phyloP scores from a whole-genome alignment of 805 yeast genomes.

The Vanderwaltozyma verrucispora region DNA sequence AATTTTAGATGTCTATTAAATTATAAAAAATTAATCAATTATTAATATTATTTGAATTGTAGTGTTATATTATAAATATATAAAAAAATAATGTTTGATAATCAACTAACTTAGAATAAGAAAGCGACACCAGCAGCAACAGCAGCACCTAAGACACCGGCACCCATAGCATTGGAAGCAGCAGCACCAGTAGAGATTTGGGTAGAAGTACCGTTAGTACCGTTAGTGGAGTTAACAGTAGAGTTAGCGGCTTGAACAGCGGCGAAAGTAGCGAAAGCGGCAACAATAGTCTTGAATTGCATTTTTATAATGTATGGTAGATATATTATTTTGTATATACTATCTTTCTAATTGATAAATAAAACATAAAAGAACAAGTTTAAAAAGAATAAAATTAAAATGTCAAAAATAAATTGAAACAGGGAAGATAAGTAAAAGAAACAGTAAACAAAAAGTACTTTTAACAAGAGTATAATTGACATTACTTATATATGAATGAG shows the following conservation, averaged over 20 bases:
- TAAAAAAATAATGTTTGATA: neutral
- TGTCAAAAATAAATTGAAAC: neutral
- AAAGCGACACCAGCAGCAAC: conserved; percentile 71
- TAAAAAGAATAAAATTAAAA: neutral
- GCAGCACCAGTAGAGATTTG: conserved; percentile 38
- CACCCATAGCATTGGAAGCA: conserved; percentile 47
- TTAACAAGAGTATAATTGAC: neutral
- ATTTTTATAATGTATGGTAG: conserved; percentile 27
- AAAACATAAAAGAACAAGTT: neutral
- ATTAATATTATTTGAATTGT: too few relatives aligned
- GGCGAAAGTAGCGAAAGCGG: conserved; percentile 61
- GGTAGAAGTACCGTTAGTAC: conserved; percentile 36
- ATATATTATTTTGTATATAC: neutral
- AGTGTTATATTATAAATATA: neutral
- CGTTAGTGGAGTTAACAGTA: conserved; percentile 29
- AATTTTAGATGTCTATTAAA: too few relatives aligned
- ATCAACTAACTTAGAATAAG: conserved; percentile 29
- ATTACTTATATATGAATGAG: neutral
- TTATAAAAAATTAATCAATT: too few relatives aligned
- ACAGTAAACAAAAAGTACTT: neutral
- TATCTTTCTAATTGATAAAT: neutral
- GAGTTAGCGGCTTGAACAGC: conserved; percentile 55
- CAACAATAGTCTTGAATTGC: conserved; percentile 64
- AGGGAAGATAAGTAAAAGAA: neutral
- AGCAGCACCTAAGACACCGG: conserved; percentile 73